Conservation (phyloP, 768 basidiomycete species). For the Strobilomyces dryophilus region DNA sequence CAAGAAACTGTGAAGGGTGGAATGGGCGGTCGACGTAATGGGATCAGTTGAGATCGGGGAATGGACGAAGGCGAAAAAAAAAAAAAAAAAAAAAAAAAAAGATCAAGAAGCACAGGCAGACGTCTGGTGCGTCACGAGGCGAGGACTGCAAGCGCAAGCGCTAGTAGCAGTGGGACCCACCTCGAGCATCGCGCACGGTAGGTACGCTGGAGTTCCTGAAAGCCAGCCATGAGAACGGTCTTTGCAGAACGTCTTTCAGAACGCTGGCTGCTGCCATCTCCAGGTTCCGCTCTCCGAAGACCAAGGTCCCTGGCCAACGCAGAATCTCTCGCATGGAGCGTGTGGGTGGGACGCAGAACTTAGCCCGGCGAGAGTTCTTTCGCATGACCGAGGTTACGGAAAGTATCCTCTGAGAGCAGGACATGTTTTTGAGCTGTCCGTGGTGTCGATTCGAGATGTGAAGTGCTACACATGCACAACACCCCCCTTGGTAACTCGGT, state of each 20-base stretch:
- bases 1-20: conserved; percentile 86
- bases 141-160: conserved; percentile 4
- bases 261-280: conserved; percentile 36
- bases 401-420: conserved; percentile 84
- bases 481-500: background rate
- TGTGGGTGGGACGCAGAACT: conserved; percentile 56
- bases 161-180: conserved; percentile 42
- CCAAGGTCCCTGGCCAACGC: conserved; percentile 73
- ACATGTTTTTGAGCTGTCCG: conserved; percentile 67
- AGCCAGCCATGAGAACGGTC: conserved; percentile 84
- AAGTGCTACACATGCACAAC: conserved; percentile 19
- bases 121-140: conserved; percentile 44
- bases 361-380: conserved; percentile 98
- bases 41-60: conserved; percentile 95
- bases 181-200: conserved; percentile 62
- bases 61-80: conserved; percentile 90
- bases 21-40: conserved; percentile 92
- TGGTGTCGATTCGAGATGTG: conserved; percentile 10
- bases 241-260: conserved; percentile 59
- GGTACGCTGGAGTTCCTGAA: conserved; percentile 76
- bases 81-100: conserved; percentile 99
- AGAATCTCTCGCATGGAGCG: conserved; percentile 57
- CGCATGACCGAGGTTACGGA: conserved; percentile 93
- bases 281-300: conserved; percentile 56
- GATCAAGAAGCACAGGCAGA: conserved; percentile 63